A percentile compares a stretch with the other conserved stretches of the same genome.
Evolutionary conservation across 2,329 filamentous ascomycete species (phyloP).

Genomic region (Trichoderma atrobrunneum): DNA sequence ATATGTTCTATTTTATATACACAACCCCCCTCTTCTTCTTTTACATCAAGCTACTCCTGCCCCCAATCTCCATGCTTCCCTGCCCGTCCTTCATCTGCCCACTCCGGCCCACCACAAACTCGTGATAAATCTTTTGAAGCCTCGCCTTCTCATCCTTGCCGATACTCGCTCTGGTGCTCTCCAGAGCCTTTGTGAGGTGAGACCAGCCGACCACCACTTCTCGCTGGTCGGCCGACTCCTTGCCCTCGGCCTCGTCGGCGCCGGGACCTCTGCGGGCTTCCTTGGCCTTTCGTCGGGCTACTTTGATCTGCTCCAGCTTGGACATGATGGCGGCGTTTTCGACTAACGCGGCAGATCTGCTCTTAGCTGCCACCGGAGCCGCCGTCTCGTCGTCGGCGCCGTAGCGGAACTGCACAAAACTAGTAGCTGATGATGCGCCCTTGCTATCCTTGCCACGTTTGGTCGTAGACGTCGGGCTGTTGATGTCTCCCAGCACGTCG

Average conservation of each 20-base stretch:
- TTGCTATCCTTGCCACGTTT: slow-evolving; percentile 37
- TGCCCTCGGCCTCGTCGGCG: slow-evolving; percentile 28
- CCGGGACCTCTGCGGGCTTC: slow-evolving; percentile 31
- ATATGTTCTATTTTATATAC: not conserved
- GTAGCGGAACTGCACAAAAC: slow-evolving; percentile 83
- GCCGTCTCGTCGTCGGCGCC: slow-evolving; percentile 54
- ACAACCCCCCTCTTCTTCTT: not conserved
- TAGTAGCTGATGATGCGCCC: slow-evolving; percentile 40
- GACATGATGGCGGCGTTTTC: slow-evolving; percentile 75
- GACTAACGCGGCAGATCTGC: slow-evolving; percentile 57
- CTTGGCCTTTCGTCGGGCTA: slow-evolving; percentile 54
- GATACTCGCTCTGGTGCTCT: slow-evolving; percentile 77
- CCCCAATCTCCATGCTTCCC: slow-evolving; percentile 87
- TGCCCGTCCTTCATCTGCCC: slow-evolving; percentile 95
- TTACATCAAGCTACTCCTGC: slow-evolving; percentile 89
- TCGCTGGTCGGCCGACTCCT: slow-evolving; percentile 40
- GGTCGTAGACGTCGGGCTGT: slow-evolving; percentile 43
- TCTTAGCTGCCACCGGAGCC: slow-evolving; percentile 44
- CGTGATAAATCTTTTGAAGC: slow-evolving; percentile 77
- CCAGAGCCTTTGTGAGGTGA: slow-evolving; percentile 76
- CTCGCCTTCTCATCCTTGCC: slow-evolving; percentile 71
- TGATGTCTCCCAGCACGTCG: slow-evolving; percentile 67
- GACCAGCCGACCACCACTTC: slow-evolving; percentile 83
- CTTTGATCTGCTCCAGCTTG: slow-evolving; percentile 79
- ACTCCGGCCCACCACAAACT: slow-evolving; percentile 89